These are phyloP conservation scores for Logfia minima DNA, from an alignment of 129 eudicot species.

Conservation along the genomic window DNA sequence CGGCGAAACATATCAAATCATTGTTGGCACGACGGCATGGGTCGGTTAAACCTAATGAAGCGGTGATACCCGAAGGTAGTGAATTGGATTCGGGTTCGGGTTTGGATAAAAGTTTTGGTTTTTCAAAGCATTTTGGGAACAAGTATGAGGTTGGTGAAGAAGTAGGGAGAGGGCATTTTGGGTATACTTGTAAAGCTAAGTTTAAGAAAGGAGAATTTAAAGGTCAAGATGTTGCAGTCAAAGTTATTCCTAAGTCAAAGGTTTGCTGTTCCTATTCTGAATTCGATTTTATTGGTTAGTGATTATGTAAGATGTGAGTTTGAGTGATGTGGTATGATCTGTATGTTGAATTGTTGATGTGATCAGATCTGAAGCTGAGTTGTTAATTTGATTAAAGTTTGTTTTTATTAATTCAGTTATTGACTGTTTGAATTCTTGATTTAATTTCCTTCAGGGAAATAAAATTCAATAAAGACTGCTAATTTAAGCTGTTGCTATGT, in stretches of 20 bases:
- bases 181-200: constrained; percentile 75
- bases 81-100: constrained; percentile 44
- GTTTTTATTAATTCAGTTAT: constrained; percentile 1
- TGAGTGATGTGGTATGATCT: not conserved
- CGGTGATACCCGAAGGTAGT: constrained; percentile 49
- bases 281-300: not conserved
- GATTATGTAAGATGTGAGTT: constrained; percentile 3
- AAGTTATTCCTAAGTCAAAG: constrained; percentile 90
- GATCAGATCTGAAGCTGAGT: constrained; percentile 44
- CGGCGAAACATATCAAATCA: constrained; percentile 86
- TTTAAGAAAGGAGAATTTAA: constrained; percentile 78
- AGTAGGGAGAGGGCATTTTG: constrained; percentile 96
- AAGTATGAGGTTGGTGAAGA: constrained; percentile 83
- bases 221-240: constrained; percentile 89
- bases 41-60: constrained; percentile 73
- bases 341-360: constrained; percentile 10
- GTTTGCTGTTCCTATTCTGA: constrained; percentile 23
- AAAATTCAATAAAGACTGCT: not conserved
- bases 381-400: constrained; percentile 8
- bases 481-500: not conserved
- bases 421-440: constrained; percentile 11
- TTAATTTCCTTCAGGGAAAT: not conserved
- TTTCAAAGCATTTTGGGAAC: constrained; percentile 61
- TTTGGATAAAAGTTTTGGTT: constrained; percentile 85
- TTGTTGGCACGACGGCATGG: constrained; percentile 69